Conservation (phyloP, 441 rosid genomes). For the Mallotus repandus region DNA sequence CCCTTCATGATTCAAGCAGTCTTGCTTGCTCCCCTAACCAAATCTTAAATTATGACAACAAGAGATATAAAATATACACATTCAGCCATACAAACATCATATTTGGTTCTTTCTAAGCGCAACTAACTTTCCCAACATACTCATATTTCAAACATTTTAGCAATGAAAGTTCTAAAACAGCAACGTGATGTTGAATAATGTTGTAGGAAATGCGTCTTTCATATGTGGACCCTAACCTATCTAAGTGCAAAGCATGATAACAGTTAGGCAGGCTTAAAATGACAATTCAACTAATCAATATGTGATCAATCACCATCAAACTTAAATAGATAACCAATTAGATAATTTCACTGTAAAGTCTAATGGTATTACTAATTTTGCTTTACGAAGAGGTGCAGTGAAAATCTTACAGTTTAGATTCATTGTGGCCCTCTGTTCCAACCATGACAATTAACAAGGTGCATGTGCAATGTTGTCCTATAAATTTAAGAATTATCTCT, state of each 20-base stretch:
- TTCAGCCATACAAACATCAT: no score
- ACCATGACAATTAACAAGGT: background rate
- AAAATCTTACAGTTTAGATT: no score
- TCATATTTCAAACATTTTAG: no score
- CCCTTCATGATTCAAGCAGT: no score
- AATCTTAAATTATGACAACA: no score
- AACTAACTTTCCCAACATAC: no score
- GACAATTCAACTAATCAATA: background rate
- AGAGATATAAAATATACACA: no score
- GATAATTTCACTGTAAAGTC: background rate
- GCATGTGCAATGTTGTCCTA: background rate
- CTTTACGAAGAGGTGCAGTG: background rate
- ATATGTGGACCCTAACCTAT: background rate
- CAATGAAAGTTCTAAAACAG: no score
- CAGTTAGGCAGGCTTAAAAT: background rate
- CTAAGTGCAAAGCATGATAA: background rate
- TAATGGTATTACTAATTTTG: background rate
- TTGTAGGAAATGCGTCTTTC: background rate
- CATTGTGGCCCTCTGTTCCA: no score
- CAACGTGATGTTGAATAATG: no score
- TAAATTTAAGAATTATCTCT: background rate
- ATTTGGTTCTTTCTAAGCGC: no score
- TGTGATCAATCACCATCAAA: constrained; percentile 2
- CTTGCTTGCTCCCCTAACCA: no score
- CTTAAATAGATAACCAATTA: background rate